Base-by-base conservation (phyloP, 345 rosid species). In the Geranium brycei region DNA sequence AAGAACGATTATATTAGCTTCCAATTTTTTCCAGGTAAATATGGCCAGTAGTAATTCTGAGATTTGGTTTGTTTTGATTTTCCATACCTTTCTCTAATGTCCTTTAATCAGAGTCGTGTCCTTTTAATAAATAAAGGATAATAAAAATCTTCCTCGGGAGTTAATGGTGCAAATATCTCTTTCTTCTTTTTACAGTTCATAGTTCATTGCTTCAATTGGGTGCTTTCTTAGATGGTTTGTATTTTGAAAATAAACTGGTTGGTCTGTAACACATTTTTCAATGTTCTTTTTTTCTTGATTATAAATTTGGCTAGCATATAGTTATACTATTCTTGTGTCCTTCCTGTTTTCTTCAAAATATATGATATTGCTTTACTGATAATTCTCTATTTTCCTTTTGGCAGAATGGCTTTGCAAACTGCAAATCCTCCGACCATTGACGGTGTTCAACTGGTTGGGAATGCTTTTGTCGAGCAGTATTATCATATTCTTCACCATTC, bases 381-480 rank as follows among this genome's bases (percentile, higher is more conserved):
- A 47, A 3, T 47, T 47, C 53, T 47, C 12, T 47, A 47, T 47
- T 47, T 10, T 47, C 53, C 10, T 1, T 47, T 47, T 47, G 3
- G 53, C 53, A 47, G 53, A 47, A 85, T 82, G 91, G 87, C 87
- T 63, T 72, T 68, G 66, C 84, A 79, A 79, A 85, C 80, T 75
- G 75, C 80, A 19, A 73, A 66, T 77, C 66, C 69, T 62, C 68
- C 60, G 10, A 15, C 53, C 59, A 17, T 64, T 64, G 83, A 76
- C 59, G 72, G 67, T 71, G 83, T 83, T 19, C 79, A 75, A 67
- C 74, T 80, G 41, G 82, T 84, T 64, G 93, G 87, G 71, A 81
- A 84, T 77, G 87, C 86, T 40, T 87, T 87, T 66, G 89, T 81
- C 63, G 81, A 74, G 73, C 92, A 84, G 63, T 87, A 87, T 78